Percentiles rank a stretch among this genome's conserved stretches.
These are phyloP conservation scores for Psilocybe tampanensis DNA, from an alignment of 768 basidiomycete genomes.

Conservation along the genomic window DNA sequence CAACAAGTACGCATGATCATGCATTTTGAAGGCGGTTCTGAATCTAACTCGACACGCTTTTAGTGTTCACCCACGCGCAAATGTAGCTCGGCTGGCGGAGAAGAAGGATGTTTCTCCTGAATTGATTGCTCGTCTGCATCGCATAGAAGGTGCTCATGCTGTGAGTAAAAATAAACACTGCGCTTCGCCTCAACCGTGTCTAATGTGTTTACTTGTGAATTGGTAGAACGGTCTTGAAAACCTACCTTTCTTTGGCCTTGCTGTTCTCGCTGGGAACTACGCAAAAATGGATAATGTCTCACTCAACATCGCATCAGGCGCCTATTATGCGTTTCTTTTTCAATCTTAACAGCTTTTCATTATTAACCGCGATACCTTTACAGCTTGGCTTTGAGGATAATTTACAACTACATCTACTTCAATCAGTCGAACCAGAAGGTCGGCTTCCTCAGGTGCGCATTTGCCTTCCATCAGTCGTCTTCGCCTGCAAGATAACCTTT, in stretches of 20 bases:
- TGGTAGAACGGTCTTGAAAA: slow-evolving; percentile 27
- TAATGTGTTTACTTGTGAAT: neutral
- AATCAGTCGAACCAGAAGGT: slow-evolving; percentile 15
- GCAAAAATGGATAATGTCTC: slow-evolving; percentile 23
- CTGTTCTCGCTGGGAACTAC: slow-evolving; percentile 23
- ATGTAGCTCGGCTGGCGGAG: slow-evolving; percentile 19
- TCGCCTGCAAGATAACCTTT: neutral
- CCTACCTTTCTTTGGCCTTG: slow-evolving; percentile 23
- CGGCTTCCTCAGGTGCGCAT: slow-evolving; percentile 14
- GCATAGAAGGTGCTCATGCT: slow-evolving; percentile 39
- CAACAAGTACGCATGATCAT: slow-evolving; percentile 29
- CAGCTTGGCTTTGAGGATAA: slow-evolving; percentile 16
- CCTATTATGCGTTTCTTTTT: slow-evolving; percentile 23
- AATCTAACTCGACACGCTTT: neutral
- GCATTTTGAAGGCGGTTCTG: neutral
- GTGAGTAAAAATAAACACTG: slow-evolving; percentile 18
- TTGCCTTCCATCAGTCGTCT: neutral
- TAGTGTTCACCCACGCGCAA: slow-evolving; percentile 35
- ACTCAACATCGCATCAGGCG: slow-evolving; percentile 29
- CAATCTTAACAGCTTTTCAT: neutral
- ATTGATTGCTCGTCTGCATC: slow-evolving; percentile 26
- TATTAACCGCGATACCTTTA: neutral
- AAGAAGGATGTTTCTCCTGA: slow-evolving; percentile 29
- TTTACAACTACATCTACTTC: slow-evolving; percentile 25
- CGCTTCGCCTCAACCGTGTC: neutral